These are phyloP conservation scores for Trichosporon ovoides DNA, from an alignment of 1,284 basidiomycete species.

Conservation along the genomic window DNA sequence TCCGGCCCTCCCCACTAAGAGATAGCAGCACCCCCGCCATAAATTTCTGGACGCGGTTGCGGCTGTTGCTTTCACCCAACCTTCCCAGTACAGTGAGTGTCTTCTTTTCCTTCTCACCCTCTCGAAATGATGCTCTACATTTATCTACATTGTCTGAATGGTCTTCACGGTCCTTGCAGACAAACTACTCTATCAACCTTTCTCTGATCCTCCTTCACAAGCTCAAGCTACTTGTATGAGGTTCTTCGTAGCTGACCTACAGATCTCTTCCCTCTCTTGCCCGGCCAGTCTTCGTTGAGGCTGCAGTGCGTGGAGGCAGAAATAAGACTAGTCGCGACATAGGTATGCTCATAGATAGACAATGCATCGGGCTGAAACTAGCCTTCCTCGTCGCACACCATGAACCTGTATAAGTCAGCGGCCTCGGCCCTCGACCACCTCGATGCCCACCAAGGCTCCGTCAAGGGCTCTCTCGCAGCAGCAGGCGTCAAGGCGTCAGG, in stretches of 20 bases:
- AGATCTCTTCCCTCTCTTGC: neutral
- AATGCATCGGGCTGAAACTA: constrained; percentile 8
- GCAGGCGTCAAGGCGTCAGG: constrained; percentile 49
- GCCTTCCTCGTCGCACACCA: constrained; percentile 44
- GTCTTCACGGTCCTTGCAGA: constrained; percentile 18
- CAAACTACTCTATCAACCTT: constrained; percentile 31
- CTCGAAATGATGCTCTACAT: constrained; percentile 34
- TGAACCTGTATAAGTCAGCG: constrained; percentile 92
- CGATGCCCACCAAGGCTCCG: constrained; percentile 77
- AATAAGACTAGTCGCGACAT: neutral
- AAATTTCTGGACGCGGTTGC: neutral
- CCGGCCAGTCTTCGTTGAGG: too few relatives aligned
- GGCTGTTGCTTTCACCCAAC: neutral
- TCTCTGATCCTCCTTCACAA: constrained; percentile 7
- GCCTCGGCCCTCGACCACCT: constrained; percentile 74
- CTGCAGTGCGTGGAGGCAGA: too few relatives aligned
- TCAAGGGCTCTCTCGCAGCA: constrained; percentile 49
- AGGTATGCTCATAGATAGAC: constrained; percentile 3
- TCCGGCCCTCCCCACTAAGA: neutral
- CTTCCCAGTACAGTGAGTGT: constrained; percentile 9
- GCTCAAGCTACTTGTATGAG: constrained; percentile 6
- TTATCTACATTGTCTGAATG: constrained; percentile 51
- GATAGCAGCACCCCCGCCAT: neutral
- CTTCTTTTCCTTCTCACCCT: neutral
- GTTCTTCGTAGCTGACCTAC: neutral